Conservation (phyloP, 1,284 basidiomycete species). For the Afroboletus lepidellus region DNA sequence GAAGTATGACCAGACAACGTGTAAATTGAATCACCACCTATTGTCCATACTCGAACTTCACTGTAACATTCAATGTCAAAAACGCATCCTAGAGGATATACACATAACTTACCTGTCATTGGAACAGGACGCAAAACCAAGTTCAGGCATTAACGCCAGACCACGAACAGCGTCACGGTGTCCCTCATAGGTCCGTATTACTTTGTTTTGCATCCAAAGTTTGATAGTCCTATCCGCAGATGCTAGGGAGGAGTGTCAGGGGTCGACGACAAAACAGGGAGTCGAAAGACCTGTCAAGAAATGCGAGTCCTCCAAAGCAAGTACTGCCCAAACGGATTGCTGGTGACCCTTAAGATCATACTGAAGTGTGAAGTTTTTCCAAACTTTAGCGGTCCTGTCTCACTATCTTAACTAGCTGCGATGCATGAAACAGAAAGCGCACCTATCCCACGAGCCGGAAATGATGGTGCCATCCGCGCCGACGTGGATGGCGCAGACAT, state of each 20-base stretch:
- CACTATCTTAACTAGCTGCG: neutral
- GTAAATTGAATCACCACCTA: slow-evolving; percentile 75
- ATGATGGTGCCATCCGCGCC: slow-evolving; percentile 72
- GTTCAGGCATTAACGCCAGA: slow-evolving; percentile 74
- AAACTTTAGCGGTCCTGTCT: slow-evolving; percentile 87
- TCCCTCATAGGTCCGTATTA: slow-evolving; percentile 73
- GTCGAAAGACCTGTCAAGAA: slow-evolving; percentile 73
- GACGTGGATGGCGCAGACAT: slow-evolving; percentile 85
- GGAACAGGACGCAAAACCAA: slow-evolving; percentile 92
- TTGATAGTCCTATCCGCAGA: slow-evolving; percentile 96
- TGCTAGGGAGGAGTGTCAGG: slow-evolving; percentile 47
- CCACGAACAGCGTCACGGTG: slow-evolving; percentile 92
- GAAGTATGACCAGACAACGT: slow-evolving; percentile 91
- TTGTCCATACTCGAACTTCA: slow-evolving; percentile 89
- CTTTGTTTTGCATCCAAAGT: slow-evolving; percentile 80
- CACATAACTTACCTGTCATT: slow-evolving; percentile 75
- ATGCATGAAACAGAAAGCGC: slow-evolving; percentile 31
- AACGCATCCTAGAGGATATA: slow-evolving; percentile 1
- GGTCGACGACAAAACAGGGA: neutral
- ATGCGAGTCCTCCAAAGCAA: slow-evolving; percentile 76
- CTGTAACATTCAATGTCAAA: slow-evolving; percentile 39
- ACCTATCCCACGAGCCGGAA: slow-evolving; percentile 98
- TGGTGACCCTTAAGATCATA: slow-evolving; percentile 84
- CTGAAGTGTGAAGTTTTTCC: slow-evolving; percentile 78
- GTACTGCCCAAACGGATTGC: slow-evolving; percentile 93